phyloP scores from a whole-genome alignment of 495 filamentous ascomycete species.

The Aspergillus affinis region DNA sequence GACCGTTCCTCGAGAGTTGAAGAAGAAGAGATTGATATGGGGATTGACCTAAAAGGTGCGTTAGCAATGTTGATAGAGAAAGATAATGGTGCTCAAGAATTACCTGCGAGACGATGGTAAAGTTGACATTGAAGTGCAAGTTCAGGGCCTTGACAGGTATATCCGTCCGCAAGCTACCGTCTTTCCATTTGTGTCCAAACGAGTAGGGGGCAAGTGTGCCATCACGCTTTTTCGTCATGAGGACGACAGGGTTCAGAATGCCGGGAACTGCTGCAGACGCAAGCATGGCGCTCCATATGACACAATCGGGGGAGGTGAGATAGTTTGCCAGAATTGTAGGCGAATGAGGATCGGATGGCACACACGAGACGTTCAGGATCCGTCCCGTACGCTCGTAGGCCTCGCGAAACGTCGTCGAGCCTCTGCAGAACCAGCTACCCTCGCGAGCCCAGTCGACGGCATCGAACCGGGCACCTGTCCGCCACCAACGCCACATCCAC shows the following conservation, averaged over 20 bases:
- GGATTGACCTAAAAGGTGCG: conserved; percentile 67
- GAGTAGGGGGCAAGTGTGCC: conserved; percentile 80
- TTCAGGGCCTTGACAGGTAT: conserved; percentile 93
- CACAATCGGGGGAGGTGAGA: conserved; percentile 90
- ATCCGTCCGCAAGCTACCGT: conserved; percentile 89
- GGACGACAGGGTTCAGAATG: conserved; percentile 90
- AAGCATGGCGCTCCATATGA: conserved; percentile 95
- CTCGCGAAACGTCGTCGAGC: conserved; percentile 89
- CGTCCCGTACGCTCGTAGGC: conserved; percentile 93
- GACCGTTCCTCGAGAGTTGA: conserved; percentile 86
- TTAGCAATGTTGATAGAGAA: conserved; percentile 11
- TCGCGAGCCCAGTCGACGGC: conserved; percentile 85
- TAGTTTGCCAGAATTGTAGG: conserved; percentile 92
- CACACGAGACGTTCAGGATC: conserved; percentile 92
- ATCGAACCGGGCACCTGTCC: conserved; percentile 91
- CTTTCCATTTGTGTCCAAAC: conserved; percentile 98
- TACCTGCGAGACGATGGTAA: conserved; percentile 86
- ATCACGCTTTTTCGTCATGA: conserved; percentile 87
- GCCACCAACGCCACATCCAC: conserved; percentile 85
- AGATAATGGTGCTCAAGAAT: conserved; percentile 5
- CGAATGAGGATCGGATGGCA: conserved; percentile 94
- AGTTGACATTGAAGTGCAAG: conserved; percentile 95
- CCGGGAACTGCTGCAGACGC: conserved; percentile 96
- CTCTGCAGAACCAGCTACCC: conserved; percentile 84
- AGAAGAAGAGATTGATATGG: conserved; percentile 98